These are phyloP conservation scores for Trametes gibbosa DNA, from an alignment of 768 basidiomycete species.

Conservation along the genomic window DNA sequence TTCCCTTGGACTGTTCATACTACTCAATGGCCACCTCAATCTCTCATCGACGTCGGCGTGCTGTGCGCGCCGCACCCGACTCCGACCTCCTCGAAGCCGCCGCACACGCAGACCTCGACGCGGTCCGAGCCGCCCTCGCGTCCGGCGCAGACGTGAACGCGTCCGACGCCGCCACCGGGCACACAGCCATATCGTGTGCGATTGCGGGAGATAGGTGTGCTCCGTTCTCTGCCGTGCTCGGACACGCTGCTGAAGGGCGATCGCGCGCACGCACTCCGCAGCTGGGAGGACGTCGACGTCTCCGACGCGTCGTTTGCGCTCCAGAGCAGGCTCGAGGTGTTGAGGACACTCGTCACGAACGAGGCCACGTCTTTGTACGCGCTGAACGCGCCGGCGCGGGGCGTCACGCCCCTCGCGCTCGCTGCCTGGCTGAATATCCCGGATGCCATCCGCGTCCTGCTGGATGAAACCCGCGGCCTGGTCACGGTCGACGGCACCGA, in stretches of 20 bases:
- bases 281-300: constrained; percentile 70
- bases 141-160: constrained; percentile 69
- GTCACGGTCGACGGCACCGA: constrained; percentile 77
- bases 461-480: constrained; percentile 57
- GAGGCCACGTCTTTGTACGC: constrained; percentile 63
- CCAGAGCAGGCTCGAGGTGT: constrained; percentile 50
- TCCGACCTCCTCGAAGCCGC: constrained; percentile 41
- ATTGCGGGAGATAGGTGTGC: constrained; percentile 68
- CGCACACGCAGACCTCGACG: constrained; percentile 52
- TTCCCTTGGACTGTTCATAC: not conserved
- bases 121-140: constrained; percentile 50
- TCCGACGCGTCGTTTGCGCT: constrained; percentile 69
- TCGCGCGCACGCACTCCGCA: constrained; percentile 28
- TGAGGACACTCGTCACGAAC: constrained; percentile 54
- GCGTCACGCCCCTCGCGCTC: constrained; percentile 75
- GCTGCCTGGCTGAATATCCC: constrained; percentile 75
- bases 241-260: constrained; percentile 14
- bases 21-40: constrained; percentile 1
- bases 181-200: constrained; percentile 64
- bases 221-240: not conserved
- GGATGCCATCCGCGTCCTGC: constrained; percentile 56
- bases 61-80: constrained; percentile 16
- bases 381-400: constrained; percentile 74
- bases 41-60: constrained; percentile 5
- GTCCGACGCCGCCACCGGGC: constrained; percentile 51